Conservation (phyloP, 345 rosid genomes). For the Dimocarpus longan region DNA sequence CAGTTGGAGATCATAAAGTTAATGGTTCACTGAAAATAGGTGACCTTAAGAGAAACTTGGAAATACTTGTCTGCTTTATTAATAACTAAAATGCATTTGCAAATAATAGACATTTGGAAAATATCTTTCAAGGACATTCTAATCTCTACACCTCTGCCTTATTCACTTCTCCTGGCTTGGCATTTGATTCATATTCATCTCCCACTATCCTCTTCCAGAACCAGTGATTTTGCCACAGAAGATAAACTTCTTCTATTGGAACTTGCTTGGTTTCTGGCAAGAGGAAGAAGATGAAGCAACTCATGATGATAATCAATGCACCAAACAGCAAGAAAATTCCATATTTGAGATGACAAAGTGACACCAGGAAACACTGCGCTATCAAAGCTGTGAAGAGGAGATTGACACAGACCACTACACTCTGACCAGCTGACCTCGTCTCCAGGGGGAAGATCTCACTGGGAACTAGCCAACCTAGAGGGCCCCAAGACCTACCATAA, state of each 20-base stretch:
- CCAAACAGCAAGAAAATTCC: constrained; percentile 80
- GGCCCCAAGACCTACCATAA: constrained; percentile 95
- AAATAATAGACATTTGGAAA: background rate
- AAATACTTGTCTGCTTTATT: background rate
- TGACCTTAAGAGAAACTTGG: background rate
- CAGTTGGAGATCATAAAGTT: background rate
- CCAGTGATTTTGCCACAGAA: constrained; percentile 74
- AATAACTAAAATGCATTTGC: background rate
- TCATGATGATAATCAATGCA: constrained; percentile 66
- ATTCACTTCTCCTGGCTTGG: background rate
- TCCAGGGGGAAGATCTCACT: constrained; percentile 88
- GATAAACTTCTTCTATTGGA: constrained; percentile 80
- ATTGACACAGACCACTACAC: constrained; percentile 80
- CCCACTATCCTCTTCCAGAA: constrained; percentile 71
- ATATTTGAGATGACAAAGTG: constrained; percentile 68
- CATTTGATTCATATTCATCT: constrained; percentile 3
- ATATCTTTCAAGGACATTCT: background rate
- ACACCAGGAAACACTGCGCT: constrained; percentile 75
- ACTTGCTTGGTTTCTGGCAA: constrained; percentile 93
- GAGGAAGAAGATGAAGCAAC: constrained; percentile 69
- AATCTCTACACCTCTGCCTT: background rate
- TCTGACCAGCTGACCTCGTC: constrained; percentile 93
- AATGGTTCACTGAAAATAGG: background rate
- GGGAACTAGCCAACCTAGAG: constrained; percentile 93
- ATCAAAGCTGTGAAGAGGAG: constrained; percentile 81